Evolutionary conservation across 2,329 filamentous ascomycete genomes (phyloP).

Genomic region (Gaeumannomyces tritici): DNA sequence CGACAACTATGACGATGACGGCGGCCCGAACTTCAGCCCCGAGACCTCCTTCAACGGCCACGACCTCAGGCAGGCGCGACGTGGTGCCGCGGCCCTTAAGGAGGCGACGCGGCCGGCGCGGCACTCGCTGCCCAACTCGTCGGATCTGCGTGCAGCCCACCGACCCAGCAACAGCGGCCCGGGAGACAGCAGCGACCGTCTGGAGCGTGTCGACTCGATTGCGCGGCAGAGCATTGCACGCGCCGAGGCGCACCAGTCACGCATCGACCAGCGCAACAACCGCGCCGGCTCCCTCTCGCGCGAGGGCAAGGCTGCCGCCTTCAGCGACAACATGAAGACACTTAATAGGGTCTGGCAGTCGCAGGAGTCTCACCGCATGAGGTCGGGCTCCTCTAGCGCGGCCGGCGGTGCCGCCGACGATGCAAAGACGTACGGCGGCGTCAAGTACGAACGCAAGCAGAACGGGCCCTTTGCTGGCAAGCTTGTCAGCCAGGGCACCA

Average conservation of each 20-base stretch:
- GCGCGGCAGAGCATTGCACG: conserved; percentile 43
- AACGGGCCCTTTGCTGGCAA: conserved; percentile 53
- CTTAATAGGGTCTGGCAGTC: conserved; percentile 47
- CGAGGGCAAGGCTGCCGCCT: conserved; percentile 17
- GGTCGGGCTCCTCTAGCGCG: conserved; percentile 15
- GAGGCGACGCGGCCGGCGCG: conserved; percentile 18
- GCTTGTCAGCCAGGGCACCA: conserved; percentile 51
- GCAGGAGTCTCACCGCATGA: conserved; percentile 38
- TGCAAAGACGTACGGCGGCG: conserved; percentile 46
- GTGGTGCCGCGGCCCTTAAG: conserved; percentile 17
- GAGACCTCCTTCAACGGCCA: conserved; percentile 13
- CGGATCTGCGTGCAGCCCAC: conserved; percentile 23
- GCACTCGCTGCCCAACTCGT: conserved; percentile 22
- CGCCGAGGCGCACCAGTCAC: conserved; percentile 39
- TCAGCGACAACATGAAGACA: conserved; percentile 40
- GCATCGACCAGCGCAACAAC: conserved; percentile 37
- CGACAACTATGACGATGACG: conserved; percentile 6
- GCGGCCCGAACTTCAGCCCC: neutral
- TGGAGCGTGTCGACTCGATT: conserved; percentile 38
- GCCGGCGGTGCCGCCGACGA: conserved; percentile 25
- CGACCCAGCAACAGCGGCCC: conserved; percentile 14
- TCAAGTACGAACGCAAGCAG: conserved; percentile 54
- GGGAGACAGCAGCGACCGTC: conserved; percentile 14
- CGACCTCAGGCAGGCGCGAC: conserved; percentile 34
- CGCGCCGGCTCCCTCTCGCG: conserved; percentile 18